These are phyloP conservation scores for Oryza officinalis DNA, from an alignment of 176 grass and related monocot genomes.

Conservation along the genomic window DNA sequence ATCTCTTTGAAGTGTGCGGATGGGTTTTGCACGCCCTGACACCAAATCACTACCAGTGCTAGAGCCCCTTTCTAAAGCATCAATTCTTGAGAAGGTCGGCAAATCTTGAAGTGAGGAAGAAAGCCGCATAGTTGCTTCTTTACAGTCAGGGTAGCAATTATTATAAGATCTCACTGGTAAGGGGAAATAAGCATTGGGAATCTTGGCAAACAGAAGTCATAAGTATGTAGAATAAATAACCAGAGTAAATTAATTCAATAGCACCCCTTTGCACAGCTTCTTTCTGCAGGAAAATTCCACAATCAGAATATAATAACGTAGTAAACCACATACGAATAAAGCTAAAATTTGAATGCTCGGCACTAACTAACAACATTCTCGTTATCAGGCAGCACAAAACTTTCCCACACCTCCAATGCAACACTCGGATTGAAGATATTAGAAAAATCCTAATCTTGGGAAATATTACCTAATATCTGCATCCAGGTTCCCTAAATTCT, in stretches of 20 bases:
- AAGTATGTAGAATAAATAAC: constrained; percentile 23
- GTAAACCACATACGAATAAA: background rate
- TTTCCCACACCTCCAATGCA: background rate
- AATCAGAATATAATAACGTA: constrained; percentile 26
- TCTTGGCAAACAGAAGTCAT: constrained; percentile 19
- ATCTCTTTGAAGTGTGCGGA: constrained; percentile 73
- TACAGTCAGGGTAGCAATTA: background rate
- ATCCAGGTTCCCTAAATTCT: background rate
- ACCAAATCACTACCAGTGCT: constrained; percentile 56
- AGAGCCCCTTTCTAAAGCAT: constrained; percentile 59
- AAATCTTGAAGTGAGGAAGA: constrained; percentile 91
- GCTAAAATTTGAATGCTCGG: background rate
- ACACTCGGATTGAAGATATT: background rate
- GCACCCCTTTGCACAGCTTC: background rate
- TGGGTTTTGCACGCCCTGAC: constrained; percentile 56
- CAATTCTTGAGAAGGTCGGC: constrained; percentile 63
- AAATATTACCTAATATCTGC: background rate
- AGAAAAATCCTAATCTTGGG: background rate
- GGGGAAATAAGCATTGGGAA: background rate
- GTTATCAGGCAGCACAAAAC: background rate
- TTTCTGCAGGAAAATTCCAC: constrained; percentile 24
- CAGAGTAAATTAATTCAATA: constrained; percentile 2
- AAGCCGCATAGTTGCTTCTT: constrained; percentile 63
- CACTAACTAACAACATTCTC: background rate
- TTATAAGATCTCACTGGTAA: constrained; percentile 25